These are phyloP conservation scores for Trichoderma cornu-damae DNA, from an alignment of 2,329 filamentous ascomycete genomes.

Conservation along the genomic window DNA sequence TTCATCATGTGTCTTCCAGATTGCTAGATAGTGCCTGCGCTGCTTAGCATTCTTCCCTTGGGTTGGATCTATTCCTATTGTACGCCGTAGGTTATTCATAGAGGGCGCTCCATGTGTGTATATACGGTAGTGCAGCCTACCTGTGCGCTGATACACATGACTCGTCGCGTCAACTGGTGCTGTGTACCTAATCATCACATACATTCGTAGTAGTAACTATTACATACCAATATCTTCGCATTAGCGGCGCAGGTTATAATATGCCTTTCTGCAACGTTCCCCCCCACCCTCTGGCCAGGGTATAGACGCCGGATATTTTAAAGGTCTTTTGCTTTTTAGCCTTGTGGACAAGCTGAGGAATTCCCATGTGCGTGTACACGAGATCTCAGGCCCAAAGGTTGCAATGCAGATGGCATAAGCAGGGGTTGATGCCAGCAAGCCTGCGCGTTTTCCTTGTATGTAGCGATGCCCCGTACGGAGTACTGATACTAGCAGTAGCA, in stretches of 20 bases:
- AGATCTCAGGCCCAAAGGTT: background rate
- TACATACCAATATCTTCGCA: background rate
- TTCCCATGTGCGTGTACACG: background rate
- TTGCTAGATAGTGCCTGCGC: background rate
- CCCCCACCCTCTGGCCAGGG: background rate
- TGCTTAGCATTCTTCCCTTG: background rate
- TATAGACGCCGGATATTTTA: background rate
- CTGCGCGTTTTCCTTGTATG: background rate
- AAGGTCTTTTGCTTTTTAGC: background rate
- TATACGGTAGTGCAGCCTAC: background rate
- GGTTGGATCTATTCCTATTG: too few relatives aligned
- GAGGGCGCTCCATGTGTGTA: background rate
- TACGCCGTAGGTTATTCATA: background rate
- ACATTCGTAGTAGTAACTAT: too few relatives aligned
- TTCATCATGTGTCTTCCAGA: background rate
- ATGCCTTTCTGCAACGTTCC: background rate
- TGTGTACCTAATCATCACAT: background rate
- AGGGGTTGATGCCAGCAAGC: background rate
- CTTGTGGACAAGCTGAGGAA: background rate
- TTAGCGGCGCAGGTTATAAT: background rate
- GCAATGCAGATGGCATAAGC: background rate
- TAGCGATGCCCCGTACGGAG: background rate
- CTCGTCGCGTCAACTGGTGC: background rate
- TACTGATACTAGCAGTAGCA: background rate
- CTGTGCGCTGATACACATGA: background rate